Evolutionary conservation across 805 yeast species (phyloP).

Genomic region (Scheffersomyces coipomensis): DNA sequence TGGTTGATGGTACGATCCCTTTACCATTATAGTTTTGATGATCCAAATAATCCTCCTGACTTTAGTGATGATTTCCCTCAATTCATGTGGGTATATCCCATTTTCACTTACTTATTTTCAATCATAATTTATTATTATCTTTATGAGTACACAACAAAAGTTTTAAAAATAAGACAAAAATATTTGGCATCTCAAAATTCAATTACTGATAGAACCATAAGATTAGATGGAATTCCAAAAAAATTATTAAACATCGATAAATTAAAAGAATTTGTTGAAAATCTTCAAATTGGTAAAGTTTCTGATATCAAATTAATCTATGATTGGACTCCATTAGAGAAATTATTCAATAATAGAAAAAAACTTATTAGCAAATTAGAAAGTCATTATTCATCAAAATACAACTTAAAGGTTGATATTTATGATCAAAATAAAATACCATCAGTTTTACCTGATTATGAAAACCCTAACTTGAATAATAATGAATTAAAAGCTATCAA

Average conservation of each 20-base stretch:
- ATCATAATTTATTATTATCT: slow-evolving; percentile 44
- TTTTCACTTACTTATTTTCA: slow-evolving; percentile 57
- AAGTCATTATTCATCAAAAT: slow-evolving; percentile 36
- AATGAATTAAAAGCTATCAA: background rate
- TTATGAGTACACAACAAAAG: slow-evolving; percentile 45
- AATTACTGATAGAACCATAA: slow-evolving; percentile 58
- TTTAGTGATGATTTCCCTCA: slow-evolving; percentile 35
- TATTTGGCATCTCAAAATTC: slow-evolving; percentile 60
- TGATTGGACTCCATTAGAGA: slow-evolving; percentile 42
- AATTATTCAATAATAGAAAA: slow-evolving; percentile 34
- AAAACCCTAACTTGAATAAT: too few relatives aligned
- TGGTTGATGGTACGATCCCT: background rate
- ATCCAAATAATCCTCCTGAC: slow-evolving; percentile 18
- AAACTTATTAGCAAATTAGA: slow-evolving; percentile 36
- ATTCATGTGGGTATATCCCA: slow-evolving; percentile 52
- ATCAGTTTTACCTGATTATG: slow-evolving; percentile 21
- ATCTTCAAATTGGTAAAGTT: slow-evolving; percentile 56
- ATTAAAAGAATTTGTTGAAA: slow-evolving; percentile 50
- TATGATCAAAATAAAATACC: slow-evolving; percentile 32
- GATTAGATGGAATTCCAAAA: slow-evolving; percentile 53
- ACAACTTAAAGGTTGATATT: slow-evolving; percentile 42
- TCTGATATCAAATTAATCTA: slow-evolving; percentile 47
- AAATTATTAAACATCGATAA: slow-evolving; percentile 33
- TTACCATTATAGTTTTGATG: background rate
- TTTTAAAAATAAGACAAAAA: slow-evolving; percentile 53